Evolutionary conservation across 2,329 filamentous ascomycete genomes (phyloP).

Genomic region (Ceratocystis cubensis): DNA sequence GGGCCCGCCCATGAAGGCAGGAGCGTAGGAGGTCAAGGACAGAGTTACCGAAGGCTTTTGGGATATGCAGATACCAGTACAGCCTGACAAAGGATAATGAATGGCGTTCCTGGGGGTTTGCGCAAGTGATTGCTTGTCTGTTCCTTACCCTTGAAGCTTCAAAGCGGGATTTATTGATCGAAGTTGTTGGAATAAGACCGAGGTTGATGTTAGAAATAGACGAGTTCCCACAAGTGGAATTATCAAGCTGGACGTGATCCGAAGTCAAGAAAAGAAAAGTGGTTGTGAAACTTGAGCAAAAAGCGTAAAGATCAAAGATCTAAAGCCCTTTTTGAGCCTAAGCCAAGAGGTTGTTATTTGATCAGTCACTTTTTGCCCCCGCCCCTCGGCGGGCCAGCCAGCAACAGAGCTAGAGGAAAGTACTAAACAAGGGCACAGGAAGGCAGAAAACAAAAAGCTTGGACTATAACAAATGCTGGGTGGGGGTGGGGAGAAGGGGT

Average conservation of each 20-base stretch:
- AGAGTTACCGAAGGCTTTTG: background rate
- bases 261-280: background rate
- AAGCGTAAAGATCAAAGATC: background rate
- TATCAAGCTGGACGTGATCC: background rate
- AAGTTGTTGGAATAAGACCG: background rate
- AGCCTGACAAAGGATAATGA: background rate
- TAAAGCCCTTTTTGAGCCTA: background rate
- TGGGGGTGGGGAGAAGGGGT: background rate
- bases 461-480: background rate
- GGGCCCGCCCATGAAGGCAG: too few relatives aligned
- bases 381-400: background rate
- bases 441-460: background rate
- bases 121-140: background rate
- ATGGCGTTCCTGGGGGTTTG: background rate
- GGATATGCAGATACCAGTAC: background rate
- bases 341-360: background rate
- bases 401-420: background rate
- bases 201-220: background rate
- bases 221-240: background rate
- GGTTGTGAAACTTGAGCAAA: background rate
- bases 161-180: background rate
- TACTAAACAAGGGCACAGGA: background rate
- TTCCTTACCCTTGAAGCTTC: background rate
- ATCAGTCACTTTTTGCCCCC: constrained; percentile 3
- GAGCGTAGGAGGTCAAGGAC: too few relatives aligned